Evolutionary conservation across 805 yeast genomes (phyloP).

Genomic region (Wickerhamiella azyma): DNA sequence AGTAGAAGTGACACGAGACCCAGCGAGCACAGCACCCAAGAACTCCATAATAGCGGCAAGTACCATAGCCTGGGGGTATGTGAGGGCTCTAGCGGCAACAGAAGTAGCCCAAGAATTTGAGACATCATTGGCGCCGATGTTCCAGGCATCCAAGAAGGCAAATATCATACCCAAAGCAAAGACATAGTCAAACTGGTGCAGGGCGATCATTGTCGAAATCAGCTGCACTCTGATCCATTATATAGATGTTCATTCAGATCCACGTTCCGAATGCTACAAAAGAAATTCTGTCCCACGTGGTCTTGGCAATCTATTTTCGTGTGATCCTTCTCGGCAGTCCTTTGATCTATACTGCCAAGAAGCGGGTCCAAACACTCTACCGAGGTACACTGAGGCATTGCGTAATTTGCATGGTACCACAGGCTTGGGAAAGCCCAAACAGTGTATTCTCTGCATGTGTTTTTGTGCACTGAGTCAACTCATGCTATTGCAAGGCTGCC

Average conservation of each 20-base stretch:
- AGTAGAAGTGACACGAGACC: slow-evolving; percentile 61
- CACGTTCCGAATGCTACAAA: not conserved
- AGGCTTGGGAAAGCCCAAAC: too few species aligned
- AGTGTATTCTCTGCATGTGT: too few species aligned
- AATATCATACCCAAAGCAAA: slow-evolving; percentile 56
- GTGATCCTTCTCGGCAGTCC: not conserved
- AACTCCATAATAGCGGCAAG: slow-evolving; percentile 60
- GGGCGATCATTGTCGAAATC: slow-evolving; percentile 8
- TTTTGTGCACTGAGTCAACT: too few species aligned
- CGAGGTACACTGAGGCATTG: too few species aligned
- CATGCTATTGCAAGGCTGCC: too few species aligned
- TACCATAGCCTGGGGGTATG: slow-evolving; percentile 64
- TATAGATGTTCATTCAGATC: not conserved
- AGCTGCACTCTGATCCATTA: not conserved
- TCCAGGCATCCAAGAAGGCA: slow-evolving; percentile 67
- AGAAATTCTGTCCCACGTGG: not conserved
- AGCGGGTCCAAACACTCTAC: too few species aligned
- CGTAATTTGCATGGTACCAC: too few species aligned
- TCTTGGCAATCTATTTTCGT: not conserved
- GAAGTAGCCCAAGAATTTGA: slow-evolving; percentile 72
- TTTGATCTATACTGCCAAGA: too few species aligned
- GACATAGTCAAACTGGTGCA: slow-evolving; percentile 41
- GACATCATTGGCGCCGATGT: slow-evolving; percentile 72
- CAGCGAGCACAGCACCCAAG: slow-evolving; percentile 60
- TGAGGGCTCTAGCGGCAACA: slow-evolving; percentile 53